These are phyloP conservation scores for Beauveria bassiana DNA, from an alignment of 2,329 filamentous ascomycete genomes.

Conservation along the genomic window DNA sequence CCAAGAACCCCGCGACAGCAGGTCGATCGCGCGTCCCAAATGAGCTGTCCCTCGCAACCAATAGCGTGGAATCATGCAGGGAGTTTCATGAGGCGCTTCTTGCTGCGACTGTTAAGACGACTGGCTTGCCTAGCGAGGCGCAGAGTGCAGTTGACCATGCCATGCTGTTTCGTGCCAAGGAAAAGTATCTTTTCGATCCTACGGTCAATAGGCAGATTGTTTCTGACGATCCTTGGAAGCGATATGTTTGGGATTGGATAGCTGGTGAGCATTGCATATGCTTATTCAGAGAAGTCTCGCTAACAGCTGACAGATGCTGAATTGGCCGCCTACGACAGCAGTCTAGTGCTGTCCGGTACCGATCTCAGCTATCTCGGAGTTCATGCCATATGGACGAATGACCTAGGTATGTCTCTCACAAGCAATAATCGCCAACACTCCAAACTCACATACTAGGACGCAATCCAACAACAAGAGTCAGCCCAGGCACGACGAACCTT, in stretches of 20 bases:
- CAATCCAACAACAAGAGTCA: slow-evolving; percentile 39
- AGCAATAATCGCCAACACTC: slow-evolving; percentile 17
- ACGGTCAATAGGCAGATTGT: slow-evolving; percentile 59
- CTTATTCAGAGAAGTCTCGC: background rate
- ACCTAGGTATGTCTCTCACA: slow-evolving; percentile 45
- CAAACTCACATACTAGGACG: slow-evolving; percentile 25
- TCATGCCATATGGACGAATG: slow-evolving; percentile 62
- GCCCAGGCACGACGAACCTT: slow-evolving; percentile 30
- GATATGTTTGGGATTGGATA: slow-evolving; percentile 72
- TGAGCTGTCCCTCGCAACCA: slow-evolving; percentile 31
- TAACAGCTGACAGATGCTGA: slow-evolving; percentile 44
- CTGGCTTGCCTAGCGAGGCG: slow-evolving; percentile 41
- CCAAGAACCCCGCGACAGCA: slow-evolving; percentile 23
- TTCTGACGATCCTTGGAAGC: slow-evolving; percentile 65
- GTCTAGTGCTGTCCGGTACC: slow-evolving; percentile 61
- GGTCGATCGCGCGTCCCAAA: slow-evolving; percentile 16
- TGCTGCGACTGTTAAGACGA: slow-evolving; percentile 34
- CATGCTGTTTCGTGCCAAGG: slow-evolving; percentile 53
- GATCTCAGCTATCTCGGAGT: slow-evolving; percentile 74
- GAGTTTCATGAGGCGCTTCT: slow-evolving; percentile 52
- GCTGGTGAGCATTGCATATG: slow-evolving; percentile 39
- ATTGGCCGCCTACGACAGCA: slow-evolving; percentile 54
- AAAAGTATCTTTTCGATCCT: slow-evolving; percentile 58
- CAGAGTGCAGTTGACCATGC: slow-evolving; percentile 47
- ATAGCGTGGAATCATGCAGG: slow-evolving; percentile 39